Evolutionary conservation across 306 rosid species (phyloP).

Genomic region (Albizia julibrissin): DNA sequence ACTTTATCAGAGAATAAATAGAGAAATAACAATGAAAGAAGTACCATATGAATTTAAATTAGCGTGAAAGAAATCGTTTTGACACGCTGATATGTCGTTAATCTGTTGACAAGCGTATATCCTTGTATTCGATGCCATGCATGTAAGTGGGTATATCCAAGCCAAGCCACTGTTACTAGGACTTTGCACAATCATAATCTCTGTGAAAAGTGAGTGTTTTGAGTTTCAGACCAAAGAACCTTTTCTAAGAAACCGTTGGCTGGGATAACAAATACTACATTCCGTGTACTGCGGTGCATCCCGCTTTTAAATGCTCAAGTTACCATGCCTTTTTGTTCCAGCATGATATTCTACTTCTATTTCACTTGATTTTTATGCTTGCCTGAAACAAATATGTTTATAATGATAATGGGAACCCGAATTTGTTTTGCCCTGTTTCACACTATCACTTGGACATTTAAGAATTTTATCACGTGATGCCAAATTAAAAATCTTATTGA

Average conservation of each 20-base stretch:
- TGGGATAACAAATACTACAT: neutral
- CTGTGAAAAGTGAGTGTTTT: neutral
- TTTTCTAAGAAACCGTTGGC: neutral
- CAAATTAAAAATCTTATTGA: neutral
- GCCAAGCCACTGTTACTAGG: neutral
- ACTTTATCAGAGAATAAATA: neutral
- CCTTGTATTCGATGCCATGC: neutral
- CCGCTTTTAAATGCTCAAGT: neutral
- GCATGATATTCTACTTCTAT: constrained; percentile 2
- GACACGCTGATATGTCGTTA: neutral
- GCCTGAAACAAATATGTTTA: constrained; percentile 9
- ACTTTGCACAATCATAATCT: neutral
- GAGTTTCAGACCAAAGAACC: neutral
- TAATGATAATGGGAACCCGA: neutral
- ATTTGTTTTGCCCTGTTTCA: constrained; percentile 24
- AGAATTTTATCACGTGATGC: constrained; percentile 2
- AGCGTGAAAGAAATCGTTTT: constrained; percentile 4
- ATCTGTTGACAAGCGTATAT: neutral
- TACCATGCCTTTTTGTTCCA: neutral
- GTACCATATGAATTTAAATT: neutral
- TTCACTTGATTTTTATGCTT: constrained; percentile 9
- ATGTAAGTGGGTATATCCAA: neutral
- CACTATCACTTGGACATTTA: neutral
- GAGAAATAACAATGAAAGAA: neutral
- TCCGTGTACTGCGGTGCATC: neutral